Percentiles rank a stretch among this genome's conserved stretches.
phyloP scores from a whole-genome alignment of 495 filamentous ascomycete genomes.

The Ramalina intermedia region DNA sequence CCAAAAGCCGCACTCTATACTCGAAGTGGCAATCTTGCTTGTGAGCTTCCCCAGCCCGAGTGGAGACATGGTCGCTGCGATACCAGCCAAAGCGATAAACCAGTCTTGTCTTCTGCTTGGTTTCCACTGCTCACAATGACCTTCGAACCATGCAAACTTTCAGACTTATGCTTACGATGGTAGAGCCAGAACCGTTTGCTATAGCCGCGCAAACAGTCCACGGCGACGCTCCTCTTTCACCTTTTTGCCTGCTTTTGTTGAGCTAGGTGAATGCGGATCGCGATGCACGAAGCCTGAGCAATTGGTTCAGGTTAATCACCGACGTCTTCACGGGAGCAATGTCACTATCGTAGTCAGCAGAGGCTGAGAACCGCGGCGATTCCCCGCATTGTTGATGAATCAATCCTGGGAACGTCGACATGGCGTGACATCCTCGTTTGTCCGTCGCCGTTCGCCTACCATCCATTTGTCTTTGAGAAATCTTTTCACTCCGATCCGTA shows the following conservation, averaged over 20 bases:
- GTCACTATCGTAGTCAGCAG: background rate
- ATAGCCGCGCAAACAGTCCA: constrained; percentile 15
- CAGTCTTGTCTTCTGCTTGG: background rate
- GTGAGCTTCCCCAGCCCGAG: background rate
- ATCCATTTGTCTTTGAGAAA: too few relatives aligned
- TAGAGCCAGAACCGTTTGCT: background rate
- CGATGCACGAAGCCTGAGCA: constrained; percentile 5
- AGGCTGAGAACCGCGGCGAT: background rate
- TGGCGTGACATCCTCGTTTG: background rate
- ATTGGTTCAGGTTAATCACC: background rate
- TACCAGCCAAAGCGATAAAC: background rate
- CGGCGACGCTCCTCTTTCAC: background rate
- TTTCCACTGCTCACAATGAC: background rate
- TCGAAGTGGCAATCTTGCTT: background rate
- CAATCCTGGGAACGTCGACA: background rate
- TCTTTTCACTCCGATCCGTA: background rate
- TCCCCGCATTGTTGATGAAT: background rate
- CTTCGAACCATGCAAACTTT: background rate
- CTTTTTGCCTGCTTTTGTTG: too few relatives aligned
- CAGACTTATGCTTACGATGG: too few relatives aligned
- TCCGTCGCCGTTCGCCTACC: too few relatives aligned
- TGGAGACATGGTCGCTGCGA: background rate
- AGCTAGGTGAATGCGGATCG: too few relatives aligned
- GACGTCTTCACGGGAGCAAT: background rate
- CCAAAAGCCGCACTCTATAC: constrained; percentile 3